Evolutionary conservation across 164 flowering plant species (phyloP).

Genomic region (Vitis vinifera): ASM3070453v1 NC_081814.1:26559001-26559500

Average conservation of each 20-base stretch:
- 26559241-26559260: slow-evolving; percentile 80
- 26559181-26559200: slow-evolving; percentile 92
- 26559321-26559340: background rate
- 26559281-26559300: background rate
- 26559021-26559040: slow-evolving; percentile 85
- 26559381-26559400: background rate
- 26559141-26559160: slow-evolving; percentile 77
- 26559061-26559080: slow-evolving; percentile 70
- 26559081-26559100: slow-evolving; percentile 55
- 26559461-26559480: slow-evolving; percentile 91
- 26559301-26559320: background rate
- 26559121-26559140: slow-evolving; percentile 47
- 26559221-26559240: slow-evolving; percentile 57
- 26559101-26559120: slow-evolving; percentile 22
- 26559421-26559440: slow-evolving; percentile 77
- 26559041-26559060: slow-evolving; percentile 94
- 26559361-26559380: background rate
- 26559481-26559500: slow-evolving; percentile 83
- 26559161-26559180: slow-evolving; percentile 95
- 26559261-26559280: slow-evolving; percentile 3
- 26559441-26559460: slow-evolving; percentile 83
- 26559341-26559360: background rate
- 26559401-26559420: slow-evolving; percentile 34
- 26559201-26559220: slow-evolving; percentile 71
- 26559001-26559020: slow-evolving; percentile 95